Base-by-base conservation (phyloP, 768 basidiomycete species). In the Dioszegia crocea region DNA sequence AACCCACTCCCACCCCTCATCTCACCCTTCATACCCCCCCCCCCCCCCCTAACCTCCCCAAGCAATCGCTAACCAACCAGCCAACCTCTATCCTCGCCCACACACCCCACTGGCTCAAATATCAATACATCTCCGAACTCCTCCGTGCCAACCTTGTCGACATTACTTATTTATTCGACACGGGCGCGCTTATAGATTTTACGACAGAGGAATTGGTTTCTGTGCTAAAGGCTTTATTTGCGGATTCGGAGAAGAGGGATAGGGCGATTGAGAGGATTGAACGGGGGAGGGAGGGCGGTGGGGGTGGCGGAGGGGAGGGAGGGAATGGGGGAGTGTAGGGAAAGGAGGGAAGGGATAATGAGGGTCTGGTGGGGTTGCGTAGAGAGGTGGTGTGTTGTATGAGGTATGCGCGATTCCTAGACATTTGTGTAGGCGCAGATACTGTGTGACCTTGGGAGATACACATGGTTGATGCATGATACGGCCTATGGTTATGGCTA, bases 81-180 rank as follows among this genome's bases (percentile, higher is more conserved):
- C 65, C 86, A 19, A 87, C 89, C 0, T 85, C 88, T 47, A 85
- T 90, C 6, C 87, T 87, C 0, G 85, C 84, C 0, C 90, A 89
- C 63, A 89, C 93, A n/a, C 88, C 89, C 1, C 86, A 84, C 12
- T 97, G 93, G 93, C 81, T 96, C 66, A 94, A 94, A 76, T 94
- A 89, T 76, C 91, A 88, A 19, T 97, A 97, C 76, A 81, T 96
- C 4, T 89, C 89, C 1, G 92, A 96, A 75, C 82, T 97, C 12
- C 75, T 97, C 26, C 90, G 91, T 77, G 92, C 91, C 0, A 90
- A 89, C 30, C 84, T 97, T 74, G 88, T 85, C 38, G 93, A 97
- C 75, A 86, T 96, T 51, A 86, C 86, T 26, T 93, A 94, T 75
- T 83, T 96, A 9, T 92, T 92, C 72, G 90, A 92, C 63, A 86